These are phyloP conservation scores for Blakeslea trispora DNA, from an alignment of 371 early-diverging fungal genomes.

Conservation along the genomic window DNA sequence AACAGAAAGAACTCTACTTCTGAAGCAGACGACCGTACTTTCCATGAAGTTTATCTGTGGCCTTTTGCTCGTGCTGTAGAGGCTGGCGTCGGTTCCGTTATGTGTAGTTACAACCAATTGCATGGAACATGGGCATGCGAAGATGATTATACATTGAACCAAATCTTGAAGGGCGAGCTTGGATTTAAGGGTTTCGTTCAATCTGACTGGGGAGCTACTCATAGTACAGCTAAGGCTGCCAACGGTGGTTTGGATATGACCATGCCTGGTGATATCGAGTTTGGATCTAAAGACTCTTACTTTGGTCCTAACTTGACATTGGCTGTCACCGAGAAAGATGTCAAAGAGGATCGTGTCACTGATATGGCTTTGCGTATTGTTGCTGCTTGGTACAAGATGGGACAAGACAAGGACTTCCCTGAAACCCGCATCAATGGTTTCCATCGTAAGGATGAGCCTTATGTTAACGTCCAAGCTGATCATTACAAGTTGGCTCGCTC, in stretches of 20 bases:
- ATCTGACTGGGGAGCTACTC: slow-evolving; percentile 36
- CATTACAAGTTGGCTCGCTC: slow-evolving; percentile 36
- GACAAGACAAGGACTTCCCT: slow-evolving; percentile 45
- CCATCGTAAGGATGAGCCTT: slow-evolving; percentile 13
- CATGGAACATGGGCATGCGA: slow-evolving; percentile 52
- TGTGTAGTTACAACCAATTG: slow-evolving; percentile 58
- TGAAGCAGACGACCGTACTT: slow-evolving; percentile 45
- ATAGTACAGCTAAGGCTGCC: slow-evolving; percentile 31
- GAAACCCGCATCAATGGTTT: slow-evolving; percentile 28
- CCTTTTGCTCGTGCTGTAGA: slow-evolving; percentile 54
- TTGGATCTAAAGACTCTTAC: slow-evolving; percentile 17
- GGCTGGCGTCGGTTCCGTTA: slow-evolving; percentile 53
- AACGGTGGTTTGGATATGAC: slow-evolving; percentile 51
- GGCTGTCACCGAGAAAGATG: slow-evolving; percentile 29
- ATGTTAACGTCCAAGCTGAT: slow-evolving; percentile 40
- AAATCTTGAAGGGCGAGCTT: slow-evolving; percentile 45
- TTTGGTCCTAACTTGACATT: slow-evolving; percentile 35
- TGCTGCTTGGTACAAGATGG: slow-evolving; percentile 49
- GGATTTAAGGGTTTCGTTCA: slow-evolving; percentile 43
- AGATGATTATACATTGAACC: slow-evolving; percentile 36
- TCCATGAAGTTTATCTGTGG: slow-evolving; percentile 57
- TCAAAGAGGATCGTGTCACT: slow-evolving; percentile 33
- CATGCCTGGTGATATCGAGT: slow-evolving; percentile 27
- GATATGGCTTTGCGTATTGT: slow-evolving; percentile 60
- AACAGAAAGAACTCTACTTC: slow-evolving; percentile 24